Conservation (phyloP, 805 yeast species). For the Cyberlindnera mrakii region DNA sequence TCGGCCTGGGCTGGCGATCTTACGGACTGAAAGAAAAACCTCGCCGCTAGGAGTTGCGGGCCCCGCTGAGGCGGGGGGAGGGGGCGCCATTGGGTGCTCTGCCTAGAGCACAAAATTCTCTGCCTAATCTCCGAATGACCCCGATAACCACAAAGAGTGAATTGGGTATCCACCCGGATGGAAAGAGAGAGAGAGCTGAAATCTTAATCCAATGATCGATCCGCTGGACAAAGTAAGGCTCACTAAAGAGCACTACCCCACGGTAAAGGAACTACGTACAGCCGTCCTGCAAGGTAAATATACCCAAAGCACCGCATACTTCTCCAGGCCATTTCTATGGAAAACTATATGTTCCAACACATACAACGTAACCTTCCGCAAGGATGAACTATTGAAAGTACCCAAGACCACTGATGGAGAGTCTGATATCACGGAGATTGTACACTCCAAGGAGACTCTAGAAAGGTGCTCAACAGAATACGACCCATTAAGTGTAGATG, state of each 20-base stretch:
- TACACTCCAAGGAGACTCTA: conserved; percentile 4
- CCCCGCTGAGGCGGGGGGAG: no score
- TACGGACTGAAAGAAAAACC: no score
- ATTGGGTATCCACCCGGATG: no score
- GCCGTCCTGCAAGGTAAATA: conserved; percentile 22
- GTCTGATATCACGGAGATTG: not conserved
- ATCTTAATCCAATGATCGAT: conserved; percentile 3
- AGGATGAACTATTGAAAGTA: conserved; percentile 15
- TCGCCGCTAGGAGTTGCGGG: no score
- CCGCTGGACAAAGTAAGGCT: conserved; percentile 10
- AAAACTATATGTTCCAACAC: conserved; percentile 18
- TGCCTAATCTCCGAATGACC: no score
- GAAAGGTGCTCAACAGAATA: not conserved
- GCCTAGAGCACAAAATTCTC: no score
- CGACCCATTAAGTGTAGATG: conserved; percentile 10
- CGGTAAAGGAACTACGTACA: conserved; percentile 11
- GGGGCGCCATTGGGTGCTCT: no score
- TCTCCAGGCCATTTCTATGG: conserved; percentile 20
- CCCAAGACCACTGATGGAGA: conserved; percentile 2
- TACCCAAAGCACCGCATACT: conserved; percentile 10
- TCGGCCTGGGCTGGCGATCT: no score
- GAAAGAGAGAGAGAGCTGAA: no score
- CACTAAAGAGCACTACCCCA: conserved; percentile 15
- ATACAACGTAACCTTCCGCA: conserved; percentile 11
- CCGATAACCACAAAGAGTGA: no score